Evolutionary conservation across 2,329 filamentous ascomycete species (phyloP).

Genomic region (Fusarium mexicanum): DNA sequence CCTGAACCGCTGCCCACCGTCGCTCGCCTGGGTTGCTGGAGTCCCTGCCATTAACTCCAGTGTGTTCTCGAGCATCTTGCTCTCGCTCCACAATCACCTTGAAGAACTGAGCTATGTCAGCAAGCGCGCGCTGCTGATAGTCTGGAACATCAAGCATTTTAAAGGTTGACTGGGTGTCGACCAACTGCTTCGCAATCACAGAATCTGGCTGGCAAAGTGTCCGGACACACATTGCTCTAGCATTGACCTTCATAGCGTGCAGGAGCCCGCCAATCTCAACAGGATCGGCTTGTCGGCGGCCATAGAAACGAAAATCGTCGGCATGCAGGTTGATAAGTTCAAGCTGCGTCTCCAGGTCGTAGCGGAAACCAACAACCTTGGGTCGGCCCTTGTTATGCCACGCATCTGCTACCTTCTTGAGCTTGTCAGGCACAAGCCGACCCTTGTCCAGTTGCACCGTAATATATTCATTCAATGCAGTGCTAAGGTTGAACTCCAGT

Average conservation of each 20-base stretch:
- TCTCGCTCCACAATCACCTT: slow-evolving; percentile 61
- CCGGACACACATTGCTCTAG: slow-evolving; percentile 61
- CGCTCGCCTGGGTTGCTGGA: slow-evolving; percentile 1
- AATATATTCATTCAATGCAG: slow-evolving; percentile 62
- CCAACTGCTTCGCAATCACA: slow-evolving; percentile 66
- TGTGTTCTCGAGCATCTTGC: slow-evolving; percentile 42
- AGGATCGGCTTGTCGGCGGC: slow-evolving; percentile 54
- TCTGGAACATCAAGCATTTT: slow-evolving; percentile 59
- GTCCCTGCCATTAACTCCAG: slow-evolving; percentile 23
- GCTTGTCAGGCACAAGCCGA: slow-evolving; percentile 61
- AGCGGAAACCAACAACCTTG: slow-evolving; percentile 65
- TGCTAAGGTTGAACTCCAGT: slow-evolving; percentile 64
- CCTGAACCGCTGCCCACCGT: slow-evolving; percentile 11
- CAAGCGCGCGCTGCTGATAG: slow-evolving; percentile 56
- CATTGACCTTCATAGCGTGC: slow-evolving; percentile 62
- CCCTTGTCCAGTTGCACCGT: slow-evolving; percentile 63
- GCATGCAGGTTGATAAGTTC: slow-evolving; percentile 62
- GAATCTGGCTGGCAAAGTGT: slow-evolving; percentile 68
- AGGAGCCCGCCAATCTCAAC: slow-evolving; percentile 59
- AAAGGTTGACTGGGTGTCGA: slow-evolving; percentile 62
- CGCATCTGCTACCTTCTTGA: slow-evolving; percentile 60
- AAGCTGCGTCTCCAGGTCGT: slow-evolving; percentile 69
- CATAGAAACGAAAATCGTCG: slow-evolving; percentile 65
- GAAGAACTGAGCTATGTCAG: slow-evolving; percentile 65
- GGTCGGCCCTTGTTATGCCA: slow-evolving; percentile 65